Conservation (phyloP, 1,284 basidiomycete genomes). For the Microbotryum intermedium region DNA sequence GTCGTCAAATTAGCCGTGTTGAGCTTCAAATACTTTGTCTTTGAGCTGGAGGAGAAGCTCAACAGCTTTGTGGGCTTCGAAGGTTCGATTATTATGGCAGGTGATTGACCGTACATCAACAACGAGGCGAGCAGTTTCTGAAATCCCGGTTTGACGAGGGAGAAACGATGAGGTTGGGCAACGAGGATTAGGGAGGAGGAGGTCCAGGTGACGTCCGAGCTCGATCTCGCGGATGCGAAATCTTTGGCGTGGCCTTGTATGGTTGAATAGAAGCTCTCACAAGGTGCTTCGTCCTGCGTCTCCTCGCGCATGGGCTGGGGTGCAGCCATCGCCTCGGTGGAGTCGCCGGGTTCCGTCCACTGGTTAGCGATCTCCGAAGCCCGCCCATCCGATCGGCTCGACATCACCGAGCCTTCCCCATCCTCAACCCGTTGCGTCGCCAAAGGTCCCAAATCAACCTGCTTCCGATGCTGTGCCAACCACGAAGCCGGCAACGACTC, state of each 20-base stretch:
- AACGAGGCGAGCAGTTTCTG: constrained; percentile 43
- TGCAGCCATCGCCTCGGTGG: neutral
- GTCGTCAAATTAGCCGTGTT: neutral
- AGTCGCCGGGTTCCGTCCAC: neutral
- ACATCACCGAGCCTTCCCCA: too few relatives aligned
- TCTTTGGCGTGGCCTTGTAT: constrained; percentile 32
- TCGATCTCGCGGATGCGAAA: constrained; percentile 56
- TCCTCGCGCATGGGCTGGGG: constrained; percentile 8
- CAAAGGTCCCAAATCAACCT: too few relatives aligned
- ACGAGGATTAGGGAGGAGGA: constrained; percentile 31
- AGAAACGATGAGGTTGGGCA: constrained; percentile 65
- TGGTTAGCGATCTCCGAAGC: neutral
- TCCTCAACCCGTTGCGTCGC: too few relatives aligned
- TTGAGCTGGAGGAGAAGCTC: constrained; percentile 1
- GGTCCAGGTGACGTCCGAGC: constrained; percentile 34
- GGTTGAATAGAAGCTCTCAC: constrained; percentile 58
- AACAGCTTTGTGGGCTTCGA: constrained; percentile 8
- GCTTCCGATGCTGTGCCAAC: too few relatives aligned
- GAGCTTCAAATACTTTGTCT: constrained; percentile 31
- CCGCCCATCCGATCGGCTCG: too few relatives aligned
- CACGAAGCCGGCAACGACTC: too few relatives aligned
- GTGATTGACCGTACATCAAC: constrained; percentile 1
- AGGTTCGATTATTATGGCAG: neutral
- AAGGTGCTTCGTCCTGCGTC: constrained; percentile 48
- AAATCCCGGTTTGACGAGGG: constrained; percentile 64